Evolutionary conservation across 2,329 filamentous ascomycete species (phyloP), one percentile per base, ranked within the genome.

Genomic region (Fusarium robinianum): DNA sequence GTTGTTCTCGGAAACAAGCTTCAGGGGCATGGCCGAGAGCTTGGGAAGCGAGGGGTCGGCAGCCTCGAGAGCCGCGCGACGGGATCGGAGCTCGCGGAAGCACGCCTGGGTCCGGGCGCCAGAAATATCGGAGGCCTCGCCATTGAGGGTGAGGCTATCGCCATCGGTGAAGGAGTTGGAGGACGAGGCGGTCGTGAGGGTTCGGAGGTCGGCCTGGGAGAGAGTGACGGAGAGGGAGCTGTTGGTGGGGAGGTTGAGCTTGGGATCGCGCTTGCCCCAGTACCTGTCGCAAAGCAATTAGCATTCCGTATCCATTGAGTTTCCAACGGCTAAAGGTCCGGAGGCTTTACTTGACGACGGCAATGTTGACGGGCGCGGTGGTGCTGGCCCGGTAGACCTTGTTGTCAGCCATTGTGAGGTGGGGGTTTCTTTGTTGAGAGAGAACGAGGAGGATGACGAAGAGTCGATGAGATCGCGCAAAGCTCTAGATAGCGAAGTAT

Each of bases 261-360:
- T 89, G 38, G 88, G 73, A 71, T 97, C 91, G 52, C 94, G 88
- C 75, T 99, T 99, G 61, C 95, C 94, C 94, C 95, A 99, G 81
- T 99, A 80, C 53, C 77, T 63, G 15, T 1, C 5, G 12, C 19
- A 10, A 44, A 40, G 25, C 6, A 21, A 21, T 39, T 24, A 19
- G 9, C 25, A n/a, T n/a, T n/a, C n/a, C n/a, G n/a, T n/a, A n/a
- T n/a, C n/a, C n/a, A n/a, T n/a, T n/a, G n/a, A n/a, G n/a, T n/a
- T n/a, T n/a, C n/a, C n/a, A n/a, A n/a, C n/a, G n/a, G n/a, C n/a
- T n/a, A n/a, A n/a, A n/a, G n/a, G n/a, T n/a, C n/a, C n/a, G n/a
- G n/a, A n/a, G n/a, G n/a, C n/a, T n/a, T n/a, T 64, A 95, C 87
- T 97, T 97, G 74, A 97, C 94, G 45, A 97, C 91, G 57, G 92